Evolutionary conservation across 2,329 filamentous ascomycete species (phyloP).

Genomic region (Epichloe gansuensis): DNA sequence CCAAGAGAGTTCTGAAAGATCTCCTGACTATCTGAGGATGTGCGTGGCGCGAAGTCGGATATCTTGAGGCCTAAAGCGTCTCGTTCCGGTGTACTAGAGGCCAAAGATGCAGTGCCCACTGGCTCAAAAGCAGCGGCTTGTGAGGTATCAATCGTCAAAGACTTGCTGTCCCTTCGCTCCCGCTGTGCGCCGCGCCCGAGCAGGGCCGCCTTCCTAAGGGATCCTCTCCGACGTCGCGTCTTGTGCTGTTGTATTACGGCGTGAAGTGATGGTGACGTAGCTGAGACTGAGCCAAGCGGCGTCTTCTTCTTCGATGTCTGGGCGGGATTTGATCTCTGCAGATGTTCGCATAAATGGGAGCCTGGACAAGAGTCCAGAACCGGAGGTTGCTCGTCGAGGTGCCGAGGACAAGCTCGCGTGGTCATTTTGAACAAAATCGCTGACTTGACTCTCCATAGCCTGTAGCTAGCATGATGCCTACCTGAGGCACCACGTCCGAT

Average conservation of each 20-base stretch:
- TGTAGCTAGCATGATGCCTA: neutral
- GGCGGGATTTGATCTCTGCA: conserved; percentile 17
- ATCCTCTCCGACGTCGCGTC: conserved; percentile 63
- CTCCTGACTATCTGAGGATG: conserved; percentile 34
- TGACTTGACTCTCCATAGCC: conserved; percentile 5
- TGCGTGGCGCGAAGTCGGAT: conserved; percentile 31
- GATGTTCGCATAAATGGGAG: conserved; percentile 52
- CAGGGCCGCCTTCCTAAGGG: conserved; percentile 74
- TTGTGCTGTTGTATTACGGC: conserved; percentile 28
- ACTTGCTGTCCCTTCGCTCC: conserved; percentile 41
- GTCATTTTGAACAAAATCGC: conserved; percentile 1
- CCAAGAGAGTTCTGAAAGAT: conserved; percentile 17
- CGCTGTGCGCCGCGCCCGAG: conserved; percentile 59
- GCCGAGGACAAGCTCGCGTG: conserved; percentile 9
- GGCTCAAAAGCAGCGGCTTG: conserved; percentile 14
- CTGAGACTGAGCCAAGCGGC: conserved; percentile 11
- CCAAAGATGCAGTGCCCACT: conserved; percentile 10
- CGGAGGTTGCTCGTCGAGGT: conserved; percentile 38
- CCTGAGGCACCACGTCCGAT: neutral
- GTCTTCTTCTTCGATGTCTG: conserved; percentile 21
- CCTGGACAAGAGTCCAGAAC: conserved; percentile 52
- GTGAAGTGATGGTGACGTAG: conserved; percentile 16
- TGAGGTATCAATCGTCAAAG: conserved; percentile 29
- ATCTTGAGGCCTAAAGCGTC: conserved; percentile 34
- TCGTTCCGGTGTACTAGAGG: conserved; percentile 13